Conservation (phyloP, 768 basidiomycete genomes). For the Phlebiopsis flavidoalba region DNA sequence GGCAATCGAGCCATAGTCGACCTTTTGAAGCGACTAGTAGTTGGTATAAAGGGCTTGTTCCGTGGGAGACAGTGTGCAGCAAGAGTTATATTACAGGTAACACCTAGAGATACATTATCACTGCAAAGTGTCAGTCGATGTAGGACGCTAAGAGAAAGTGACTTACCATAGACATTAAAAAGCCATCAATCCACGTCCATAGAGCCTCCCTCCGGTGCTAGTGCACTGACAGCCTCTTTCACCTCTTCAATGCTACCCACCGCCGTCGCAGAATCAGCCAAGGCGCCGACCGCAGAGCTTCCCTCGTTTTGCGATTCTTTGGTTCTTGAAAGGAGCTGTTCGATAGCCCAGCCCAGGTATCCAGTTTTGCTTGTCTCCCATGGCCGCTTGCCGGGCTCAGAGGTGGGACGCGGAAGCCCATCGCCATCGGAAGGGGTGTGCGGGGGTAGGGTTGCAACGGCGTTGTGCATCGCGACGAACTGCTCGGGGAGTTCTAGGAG, state of each 20-base stretch:
- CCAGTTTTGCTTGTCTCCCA: conserved; percentile 77
- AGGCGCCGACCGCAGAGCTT: background rate
- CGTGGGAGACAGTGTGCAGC: background rate
- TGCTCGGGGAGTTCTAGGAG: conserved; percentile 36
- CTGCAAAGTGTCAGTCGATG: background rate
- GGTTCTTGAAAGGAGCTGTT: conserved; percentile 39
- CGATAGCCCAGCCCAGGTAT: conserved; percentile 74
- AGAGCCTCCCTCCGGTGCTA: background rate
- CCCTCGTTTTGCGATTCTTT: conserved; percentile 18
- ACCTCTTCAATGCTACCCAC: background rate
- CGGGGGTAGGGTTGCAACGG: conserved; percentile 44
- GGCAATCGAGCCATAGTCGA: background rate
- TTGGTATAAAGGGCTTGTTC: background rate
- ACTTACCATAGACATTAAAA: background rate
- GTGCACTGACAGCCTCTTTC: background rate
- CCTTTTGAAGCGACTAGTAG: too few relatives aligned
- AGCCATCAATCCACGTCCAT: background rate
- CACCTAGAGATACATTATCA: background rate
- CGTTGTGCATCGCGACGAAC: conserved; percentile 39
- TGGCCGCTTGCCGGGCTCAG: conserved; percentile 61
- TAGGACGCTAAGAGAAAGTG: background rate
- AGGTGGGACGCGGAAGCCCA: conserved; percentile 17
- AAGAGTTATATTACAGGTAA: background rate
- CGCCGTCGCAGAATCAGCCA: background rate
- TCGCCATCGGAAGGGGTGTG: conserved; percentile 14